A percentile compares a stretch with the other conserved stretches of the same genome.
These are phyloP conservation scores for Cucurbitaria berberidis DNA, from an alignment of 2,329 filamentous ascomycete species.

Conservation along the genomic window DNA sequence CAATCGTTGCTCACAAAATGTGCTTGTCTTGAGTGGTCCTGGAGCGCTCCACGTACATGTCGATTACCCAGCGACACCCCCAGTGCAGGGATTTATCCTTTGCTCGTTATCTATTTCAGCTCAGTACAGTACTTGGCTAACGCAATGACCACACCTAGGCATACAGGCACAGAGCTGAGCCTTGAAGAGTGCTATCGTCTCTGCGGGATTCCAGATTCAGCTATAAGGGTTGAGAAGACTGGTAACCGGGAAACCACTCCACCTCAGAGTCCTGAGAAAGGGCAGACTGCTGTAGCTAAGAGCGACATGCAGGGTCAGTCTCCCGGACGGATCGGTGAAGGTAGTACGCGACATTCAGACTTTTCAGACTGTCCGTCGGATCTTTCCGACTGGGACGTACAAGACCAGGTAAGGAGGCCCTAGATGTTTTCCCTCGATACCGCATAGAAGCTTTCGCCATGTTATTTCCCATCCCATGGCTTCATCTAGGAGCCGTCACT, in stretches of 20 bases:
- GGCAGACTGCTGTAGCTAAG: background rate
- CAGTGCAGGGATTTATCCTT: background rate
- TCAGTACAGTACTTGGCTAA: background rate
- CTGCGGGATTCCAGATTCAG: background rate
- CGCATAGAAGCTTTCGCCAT: background rate
- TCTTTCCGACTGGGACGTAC: constrained; percentile 19
- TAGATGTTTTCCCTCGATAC: background rate
- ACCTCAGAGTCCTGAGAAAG: background rate
- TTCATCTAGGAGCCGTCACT: background rate
- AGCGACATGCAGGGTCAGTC: background rate
- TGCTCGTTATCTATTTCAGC: background rate
- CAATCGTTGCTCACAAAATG: background rate
- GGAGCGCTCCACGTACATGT: no score
- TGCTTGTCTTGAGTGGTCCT: background rate
- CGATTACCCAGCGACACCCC: no score
- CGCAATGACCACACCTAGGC: background rate
- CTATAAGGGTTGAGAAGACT: background rate
- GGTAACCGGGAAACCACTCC: background rate
- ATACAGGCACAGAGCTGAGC: constrained; percentile 3
- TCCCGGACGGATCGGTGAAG: background rate
- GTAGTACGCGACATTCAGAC: background rate
- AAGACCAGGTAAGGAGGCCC: constrained; percentile 8
- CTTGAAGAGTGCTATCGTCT: constrained; percentile 14
- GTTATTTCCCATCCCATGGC: background rate
- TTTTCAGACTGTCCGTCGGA: constrained; percentile 28